Base-by-base conservation (phyloP, 352 stramenopile genomes). In the Peronospora belbahrii region DNA sequence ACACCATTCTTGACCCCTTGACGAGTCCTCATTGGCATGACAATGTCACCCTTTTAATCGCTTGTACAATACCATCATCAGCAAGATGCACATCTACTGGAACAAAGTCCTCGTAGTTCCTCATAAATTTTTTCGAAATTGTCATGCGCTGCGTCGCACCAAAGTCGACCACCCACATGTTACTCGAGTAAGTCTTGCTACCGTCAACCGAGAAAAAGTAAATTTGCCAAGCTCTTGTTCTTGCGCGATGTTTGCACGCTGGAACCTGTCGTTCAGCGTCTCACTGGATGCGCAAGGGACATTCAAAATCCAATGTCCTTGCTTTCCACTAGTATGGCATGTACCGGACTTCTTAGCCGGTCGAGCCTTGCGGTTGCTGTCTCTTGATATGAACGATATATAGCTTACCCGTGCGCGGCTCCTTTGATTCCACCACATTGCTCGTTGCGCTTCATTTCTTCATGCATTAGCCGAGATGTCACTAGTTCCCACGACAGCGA, bases 111-210 rank as follows among this genome's bases (percentile, higher is more conserved):
- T 39, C 24, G 15, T 25, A 39, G 33, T 24, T 39, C 7, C 15
- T 39, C 33, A 39, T 39, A 6, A 14, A 24, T 8, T 2, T n/a
- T 22, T 24, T 38, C 2, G 32, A 38, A 10, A 3, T 22, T 10
- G 14, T 10, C 32, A 56, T 56, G 39, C 48, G 47, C 35, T 55
- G 35, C 18, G 47, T 56, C 25, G 35, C 48, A 19, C 35, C 34
- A 28, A 19, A 25, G 19, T 30, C 17, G 19, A 41, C 4, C 14
- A 41, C 7, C 35, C 35, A 28, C 11, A 3, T 18, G 8, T 1
- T 4, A 32, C 11, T 13, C 3, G 25, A 4, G 4, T 4, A 13
- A 2, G 6, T 0, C 2, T 15, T 9, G 2, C 7, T 7, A 3
- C 19, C 23, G 4, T 17, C 34, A n/a, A 41, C 18, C 6, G 15